Conservation (phyloP, 805 yeast species). For the Cyberlindnera samutprakarnensis region DNA sequence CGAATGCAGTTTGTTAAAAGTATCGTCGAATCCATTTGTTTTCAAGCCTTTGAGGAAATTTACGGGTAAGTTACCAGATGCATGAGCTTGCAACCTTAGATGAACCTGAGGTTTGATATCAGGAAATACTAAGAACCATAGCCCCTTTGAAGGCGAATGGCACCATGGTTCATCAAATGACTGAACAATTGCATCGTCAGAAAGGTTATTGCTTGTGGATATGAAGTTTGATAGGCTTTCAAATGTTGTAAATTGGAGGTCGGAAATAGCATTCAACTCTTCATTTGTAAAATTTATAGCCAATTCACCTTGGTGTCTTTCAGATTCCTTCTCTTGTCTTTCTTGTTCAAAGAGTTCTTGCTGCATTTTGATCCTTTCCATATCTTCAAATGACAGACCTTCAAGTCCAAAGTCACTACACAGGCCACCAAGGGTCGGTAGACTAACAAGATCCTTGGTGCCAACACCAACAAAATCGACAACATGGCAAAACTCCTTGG, state of each 20-base stretch:
- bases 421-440: constrained; percentile 42
- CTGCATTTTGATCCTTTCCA: constrained; percentile 15
- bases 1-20: not conserved
- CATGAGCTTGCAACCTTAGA: constrained; percentile 19
- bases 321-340: constrained; percentile 8
- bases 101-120: constrained; percentile 8
- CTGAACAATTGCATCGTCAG: not conserved
- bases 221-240: constrained; percentile 31
- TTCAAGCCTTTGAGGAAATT: constrained; percentile 13
- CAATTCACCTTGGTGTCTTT: not conserved
- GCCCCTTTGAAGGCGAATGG: constrained; percentile 19
- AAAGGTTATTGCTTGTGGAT: constrained; percentile 1
- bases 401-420: constrained; percentile 19
- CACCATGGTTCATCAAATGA: constrained; percentile 27
- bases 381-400: constrained; percentile 26
- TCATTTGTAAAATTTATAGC: constrained; percentile 3
- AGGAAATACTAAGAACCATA: constrained; percentile 26
- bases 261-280: constrained; percentile 2
- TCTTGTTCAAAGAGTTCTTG: constrained; percentile 14
- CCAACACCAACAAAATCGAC: constrained; percentile 69
- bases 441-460: constrained; percentile 44
- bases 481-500: constrained; percentile 62
- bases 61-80: constrained; percentile 5
- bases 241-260: constrained; percentile 23
- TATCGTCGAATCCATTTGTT: not conserved